A percentile compares a stretch with the other conserved stretches of the same genome.
These are phyloP conservation scores for Neurospora sp. DNA, from an alignment of 495 filamentous ascomycete species.

Conservation along the genomic window DNA sequence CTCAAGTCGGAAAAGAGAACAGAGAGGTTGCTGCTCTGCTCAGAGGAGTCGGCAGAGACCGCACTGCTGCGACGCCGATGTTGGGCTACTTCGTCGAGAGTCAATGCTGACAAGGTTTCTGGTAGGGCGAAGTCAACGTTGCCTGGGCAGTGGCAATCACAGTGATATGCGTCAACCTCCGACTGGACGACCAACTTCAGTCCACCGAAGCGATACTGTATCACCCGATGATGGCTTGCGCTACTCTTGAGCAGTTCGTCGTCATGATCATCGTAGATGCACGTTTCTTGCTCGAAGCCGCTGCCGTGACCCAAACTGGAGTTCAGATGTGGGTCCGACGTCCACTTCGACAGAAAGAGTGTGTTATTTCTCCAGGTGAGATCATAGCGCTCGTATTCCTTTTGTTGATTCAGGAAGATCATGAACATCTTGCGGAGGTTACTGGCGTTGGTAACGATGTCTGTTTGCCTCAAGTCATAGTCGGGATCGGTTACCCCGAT, in stretches of 20 bases:
- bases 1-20: not conserved
- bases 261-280: conserved; percentile 6
- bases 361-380: conserved; percentile 4
- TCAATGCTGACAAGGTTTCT: not conserved
- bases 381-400: conserved; percentile 8
- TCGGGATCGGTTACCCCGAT: conserved; percentile 2
- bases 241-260: conserved; percentile 4
- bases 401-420: conserved; percentile 2
- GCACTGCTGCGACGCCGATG: not conserved
- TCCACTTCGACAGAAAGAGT: conserved; percentile 15
- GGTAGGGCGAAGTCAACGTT: not conserved
- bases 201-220: conserved; percentile 12
- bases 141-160: conserved; percentile 5
- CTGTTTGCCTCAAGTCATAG: conserved; percentile 1
- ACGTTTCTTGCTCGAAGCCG: conserved; percentile 16
- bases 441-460: conserved; percentile 14
- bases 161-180: conserved; percentile 16
- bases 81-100: not conserved
- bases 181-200: conserved; percentile 13
- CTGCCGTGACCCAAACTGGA: conserved; percentile 8
- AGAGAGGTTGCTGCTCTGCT: not conserved
- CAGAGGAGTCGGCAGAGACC: not conserved
- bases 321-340: conserved; percentile 1
- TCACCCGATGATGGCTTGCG: conserved; percentile 17
- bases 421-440: conserved; percentile 17